A percentile compares a stretch with the other conserved stretches of the same genome.
Conservation (phyloP, 2,329 filamentous ascomycete genomes). For the Cadophora gregata region DNA sequence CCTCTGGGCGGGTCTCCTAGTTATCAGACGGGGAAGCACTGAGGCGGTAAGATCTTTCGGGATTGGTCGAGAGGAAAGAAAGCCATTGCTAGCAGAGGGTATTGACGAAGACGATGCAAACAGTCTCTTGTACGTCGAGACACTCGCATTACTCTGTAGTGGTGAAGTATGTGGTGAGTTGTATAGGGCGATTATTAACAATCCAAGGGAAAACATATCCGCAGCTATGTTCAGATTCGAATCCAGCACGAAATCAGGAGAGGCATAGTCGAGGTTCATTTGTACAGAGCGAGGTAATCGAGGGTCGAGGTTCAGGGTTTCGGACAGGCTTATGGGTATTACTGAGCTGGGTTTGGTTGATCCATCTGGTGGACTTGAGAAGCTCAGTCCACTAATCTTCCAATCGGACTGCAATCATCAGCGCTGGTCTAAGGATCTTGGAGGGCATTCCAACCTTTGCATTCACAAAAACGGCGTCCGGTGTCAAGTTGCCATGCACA, state of each 20-base stretch:
- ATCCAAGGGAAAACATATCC: conserved; percentile 92
- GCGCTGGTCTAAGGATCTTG: conserved; percentile 32
- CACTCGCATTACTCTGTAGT: conserved; percentile 78
- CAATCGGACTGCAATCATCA: conserved; percentile 76
- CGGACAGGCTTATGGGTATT: conserved; percentile 79
- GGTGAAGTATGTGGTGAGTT: conserved; percentile 93
- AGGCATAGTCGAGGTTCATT: conserved; percentile 90
- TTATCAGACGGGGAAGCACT: conserved; percentile 85
- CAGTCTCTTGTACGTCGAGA: conserved; percentile 83
- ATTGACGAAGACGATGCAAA: conserved; percentile 80
- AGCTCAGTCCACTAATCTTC: conserved; percentile 96
- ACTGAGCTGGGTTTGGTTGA: conserved; percentile 78
- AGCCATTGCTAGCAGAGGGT: conserved; percentile 83
- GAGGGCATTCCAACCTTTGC: conserved; percentile 69
- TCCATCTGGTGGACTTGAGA: conserved; percentile 80
- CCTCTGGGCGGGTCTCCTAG: conserved; percentile 83
- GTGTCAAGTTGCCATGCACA: conserved; percentile 93
- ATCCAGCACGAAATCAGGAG: conserved; percentile 93
- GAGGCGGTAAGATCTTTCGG: conserved; percentile 78
- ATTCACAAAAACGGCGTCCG: conserved; percentile 92
- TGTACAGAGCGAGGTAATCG: conserved; percentile 83
- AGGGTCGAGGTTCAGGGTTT: conserved; percentile 84
- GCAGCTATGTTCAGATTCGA: conserved; percentile 82
- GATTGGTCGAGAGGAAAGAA: conserved; percentile 77
- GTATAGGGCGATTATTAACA: conserved; percentile 88